Base-by-base conservation (phyloP, 1,284 basidiomycete species). In the Hemileia vastatrix region DNA sequence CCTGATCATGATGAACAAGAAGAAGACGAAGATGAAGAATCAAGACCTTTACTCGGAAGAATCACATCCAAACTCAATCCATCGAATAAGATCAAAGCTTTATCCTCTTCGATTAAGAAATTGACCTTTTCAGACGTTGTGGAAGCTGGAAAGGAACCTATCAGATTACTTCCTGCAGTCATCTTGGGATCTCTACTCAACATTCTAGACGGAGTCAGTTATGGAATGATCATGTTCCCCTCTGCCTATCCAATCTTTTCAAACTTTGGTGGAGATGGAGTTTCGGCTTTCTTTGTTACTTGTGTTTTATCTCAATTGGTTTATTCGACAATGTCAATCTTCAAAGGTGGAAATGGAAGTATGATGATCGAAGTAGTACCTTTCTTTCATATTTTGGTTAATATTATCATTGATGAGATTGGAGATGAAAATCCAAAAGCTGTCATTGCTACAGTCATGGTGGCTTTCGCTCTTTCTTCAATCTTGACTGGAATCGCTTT, bases 341-440 rank as follows among this genome's bases (percentile, higher is more conserved):
- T 81, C 81, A 9, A 87, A 4, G 77, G 88, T 48, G 89, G 86
- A 0, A 97, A 95, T 77, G 92, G 92, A 8, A 93, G 88, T 60
- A 96, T 96, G 91, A 95, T 96, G 91, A 97, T 97, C 67, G 93
- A 97, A 76, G 90, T 93, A 8, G 90, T 94, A 67, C 93, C 93
- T 0, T 96, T 97, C 79, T 95, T 92, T 75, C 93, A 96, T 74
- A 88, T 96, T 64, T 80, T 97, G 49, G 88, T 90, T 4, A 83
- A 81, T 48, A 83, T 81, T 43, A 94, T 97, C 61, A 83, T 86
- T 5, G 72, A 78, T 3, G 80, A 87, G 18, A 82, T 94, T 21
- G 89, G 87, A 1, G 82, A 84, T 63, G 84, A 84, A 21, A 79
- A 88, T 64, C 76, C 84, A 0, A 75, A 78, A 33, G 85, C 85